Conservation (phyloP, 2,329 filamentous ascomycete genomes). For the Mariannaea elegans region DNA sequence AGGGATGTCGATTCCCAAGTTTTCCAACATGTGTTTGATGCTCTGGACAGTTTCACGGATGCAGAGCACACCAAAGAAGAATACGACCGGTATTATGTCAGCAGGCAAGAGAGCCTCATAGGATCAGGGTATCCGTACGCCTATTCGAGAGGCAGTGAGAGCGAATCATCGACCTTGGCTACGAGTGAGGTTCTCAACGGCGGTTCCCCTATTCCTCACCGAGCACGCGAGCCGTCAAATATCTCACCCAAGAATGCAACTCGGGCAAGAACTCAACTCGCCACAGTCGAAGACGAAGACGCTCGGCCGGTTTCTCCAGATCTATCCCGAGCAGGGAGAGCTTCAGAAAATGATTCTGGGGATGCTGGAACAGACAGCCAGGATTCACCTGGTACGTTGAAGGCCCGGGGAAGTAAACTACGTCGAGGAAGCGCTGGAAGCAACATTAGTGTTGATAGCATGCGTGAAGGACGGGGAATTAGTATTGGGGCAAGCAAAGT, state of each 20-base stretch:
- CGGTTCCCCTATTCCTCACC: constrained; percentile 35
- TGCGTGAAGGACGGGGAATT: constrained; percentile 51
- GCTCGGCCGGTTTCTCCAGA: constrained; percentile 31
- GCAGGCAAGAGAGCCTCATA: constrained; percentile 60
- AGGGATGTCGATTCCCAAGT: constrained; percentile 84
- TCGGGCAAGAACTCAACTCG: constrained; percentile 25
- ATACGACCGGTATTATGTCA: constrained; percentile 65
- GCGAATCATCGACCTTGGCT: constrained; percentile 47
- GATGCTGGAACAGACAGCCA: constrained; percentile 24
- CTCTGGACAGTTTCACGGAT: constrained; percentile 76
- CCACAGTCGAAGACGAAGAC: constrained; percentile 23
- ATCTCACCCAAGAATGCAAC: constrained; percentile 32
- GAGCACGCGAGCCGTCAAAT: constrained; percentile 39
- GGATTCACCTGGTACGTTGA: constrained; percentile 29
- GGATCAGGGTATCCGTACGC: constrained; percentile 44
- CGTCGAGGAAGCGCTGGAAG: constrained; percentile 44
- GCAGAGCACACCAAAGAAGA: constrained; percentile 67
- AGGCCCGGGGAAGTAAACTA: constrained; percentile 20
- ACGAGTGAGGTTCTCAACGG: constrained; percentile 32
- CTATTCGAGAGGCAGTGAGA: constrained; percentile 46
- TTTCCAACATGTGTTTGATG: constrained; percentile 91
- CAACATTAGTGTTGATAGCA: constrained; percentile 52
- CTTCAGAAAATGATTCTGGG: constrained; percentile 23
- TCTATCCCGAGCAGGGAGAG: neutral
- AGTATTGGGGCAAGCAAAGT: constrained; percentile 50